Percentiles rank a stretch among this genome's conserved stretches.
Evolutionary conservation across 2,329 filamentous ascomycete genomes (phyloP).

Genomic region (Microdochium paspali): DNA sequence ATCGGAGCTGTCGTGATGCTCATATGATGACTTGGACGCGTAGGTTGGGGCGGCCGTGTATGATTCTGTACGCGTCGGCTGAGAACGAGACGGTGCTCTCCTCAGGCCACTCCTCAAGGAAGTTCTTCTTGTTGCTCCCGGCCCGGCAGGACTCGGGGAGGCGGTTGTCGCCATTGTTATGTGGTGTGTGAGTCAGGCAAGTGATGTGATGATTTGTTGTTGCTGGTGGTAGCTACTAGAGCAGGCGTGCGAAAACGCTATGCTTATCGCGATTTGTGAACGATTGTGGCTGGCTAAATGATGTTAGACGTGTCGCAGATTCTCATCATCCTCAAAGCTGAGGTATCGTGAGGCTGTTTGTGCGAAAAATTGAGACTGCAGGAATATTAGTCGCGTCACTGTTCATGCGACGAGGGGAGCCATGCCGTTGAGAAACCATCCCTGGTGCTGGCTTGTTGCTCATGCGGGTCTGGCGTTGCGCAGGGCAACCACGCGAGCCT

Average conservation of each 20-base stretch:
- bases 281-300: not conserved
- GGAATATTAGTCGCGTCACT: not conserved
- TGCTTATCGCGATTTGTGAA: not conserved
- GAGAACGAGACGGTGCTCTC: conserved; percentile 36
- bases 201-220: not conserved
- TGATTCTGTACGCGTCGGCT: conserved; percentile 34
- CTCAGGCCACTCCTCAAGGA: conserved; percentile 47
- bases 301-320: not conserved
- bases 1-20: conserved; percentile 78
- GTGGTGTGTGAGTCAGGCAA: conserved; percentile 4
- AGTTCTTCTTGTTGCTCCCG: conserved; percentile 37
- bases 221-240: not conserved
- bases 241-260: not conserved
- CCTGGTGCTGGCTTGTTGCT: not conserved
- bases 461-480: not conserved
- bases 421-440: not conserved
- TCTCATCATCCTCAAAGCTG: not conserved
- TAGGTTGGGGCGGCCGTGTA: conserved; percentile 24
- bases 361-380: not conserved
- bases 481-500: not conserved
- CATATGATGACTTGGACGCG: conserved; percentile 32
- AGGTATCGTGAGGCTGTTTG: not conserved
- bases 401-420: not conserved
- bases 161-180: conserved; percentile 15
- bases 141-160: conserved; percentile 36